Base-by-base conservation (phyloP, 2,329 filamentous ascomycete species). In the Botrytis tulipae region DNA sequence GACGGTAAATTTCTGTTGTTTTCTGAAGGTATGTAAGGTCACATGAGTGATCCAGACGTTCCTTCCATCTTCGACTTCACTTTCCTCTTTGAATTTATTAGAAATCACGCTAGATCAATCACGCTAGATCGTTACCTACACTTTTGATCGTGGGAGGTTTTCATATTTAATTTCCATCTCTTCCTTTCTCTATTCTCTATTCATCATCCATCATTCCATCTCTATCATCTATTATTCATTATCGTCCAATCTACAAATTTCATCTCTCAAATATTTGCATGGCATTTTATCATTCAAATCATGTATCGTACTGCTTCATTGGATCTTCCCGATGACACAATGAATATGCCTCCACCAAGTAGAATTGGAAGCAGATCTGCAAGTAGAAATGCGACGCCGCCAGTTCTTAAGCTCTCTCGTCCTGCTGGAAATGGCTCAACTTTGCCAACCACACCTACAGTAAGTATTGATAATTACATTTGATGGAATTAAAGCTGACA, bases 31-130 rank as follows among this genome's bases (percentile, higher is more conserved):
- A 3, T 25, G 9, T 42, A 25, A 57, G 51, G 46, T 68, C 65
- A 68, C 65, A 67, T 40, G 46, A 67, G 32, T 67, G 32, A 40
- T 25, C 46, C 8, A 37, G 65, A 54, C 46, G 46, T 67, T 40
- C 65, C 32, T 40, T 54, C 63, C 22, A 18, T 67, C 9, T 37
- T 54, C 16, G 46, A 67, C 42, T 35, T 54, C 48, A n/a, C 25
- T n/a, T 54, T 40, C 12, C 42, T 18, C 51, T 32, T 18, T 16
- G 16, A 14, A 57, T 29, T 7, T n/a, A n/a, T n/a, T n/a, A n/a
- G n/a, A n/a, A n/a, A n/a, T 2, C 46, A 40, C 35, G 42, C 48
- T 32, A 54, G 35, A 48, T 8, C 1, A n/a, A n/a, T 2, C 46
- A 40, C 35, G 42, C 48, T 32, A 54, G 35, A 48, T 8, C 1